Evolutionary conservation across 257 asterid species (phyloP).

Genomic region (Oldenlandia corymbosa): DNA sequence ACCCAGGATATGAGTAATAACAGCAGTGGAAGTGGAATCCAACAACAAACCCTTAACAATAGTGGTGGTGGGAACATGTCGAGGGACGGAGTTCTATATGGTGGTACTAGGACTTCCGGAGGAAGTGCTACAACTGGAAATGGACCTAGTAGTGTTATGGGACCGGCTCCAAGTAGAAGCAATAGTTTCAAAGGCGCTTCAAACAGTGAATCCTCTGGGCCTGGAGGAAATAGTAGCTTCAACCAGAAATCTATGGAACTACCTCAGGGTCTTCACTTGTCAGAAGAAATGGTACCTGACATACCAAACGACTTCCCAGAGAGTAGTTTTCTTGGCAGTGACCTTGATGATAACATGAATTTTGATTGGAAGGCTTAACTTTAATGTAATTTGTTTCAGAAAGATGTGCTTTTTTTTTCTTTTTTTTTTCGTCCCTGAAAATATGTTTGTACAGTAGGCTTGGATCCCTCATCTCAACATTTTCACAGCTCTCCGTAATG

Average conservation of each 20-base stretch:
- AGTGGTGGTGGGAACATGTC: conserved; percentile 37
- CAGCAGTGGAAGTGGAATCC: conserved; percentile 29
- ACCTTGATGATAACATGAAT: conserved; percentile 65
- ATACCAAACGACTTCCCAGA: conserved; percentile 61
- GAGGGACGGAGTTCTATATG: conserved; percentile 37
- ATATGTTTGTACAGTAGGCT: conserved; percentile 47
- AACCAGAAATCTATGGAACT: conserved; percentile 50
- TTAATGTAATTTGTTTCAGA: conserved; percentile 17
- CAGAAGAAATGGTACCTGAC: conserved; percentile 57
- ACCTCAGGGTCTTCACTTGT: conserved; percentile 41
- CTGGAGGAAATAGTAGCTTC: conserved; percentile 38
- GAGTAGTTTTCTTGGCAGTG: conserved; percentile 60
- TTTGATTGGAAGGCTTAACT: conserved; percentile 73
- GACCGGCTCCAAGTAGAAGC: conserved; percentile 51
- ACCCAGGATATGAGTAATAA: conserved; percentile 56
- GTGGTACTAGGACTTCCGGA: conserved; percentile 32
- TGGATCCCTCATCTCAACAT: conserved; percentile 10
- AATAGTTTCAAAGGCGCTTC: conserved; percentile 53
- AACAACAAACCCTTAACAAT: conserved; percentile 27
- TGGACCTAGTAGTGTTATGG: conserved; percentile 25
- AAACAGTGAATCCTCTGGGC: conserved; percentile 42
- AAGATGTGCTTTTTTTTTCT: not conserved
- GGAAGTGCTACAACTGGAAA: conserved; percentile 26
- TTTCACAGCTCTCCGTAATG: conserved; percentile 14
- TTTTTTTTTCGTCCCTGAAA: too few species aligned